phyloP scores from a whole-genome alignment of 495 filamentous ascomycete genomes.

The Hyphodiscus hymeniophilus region DNA sequence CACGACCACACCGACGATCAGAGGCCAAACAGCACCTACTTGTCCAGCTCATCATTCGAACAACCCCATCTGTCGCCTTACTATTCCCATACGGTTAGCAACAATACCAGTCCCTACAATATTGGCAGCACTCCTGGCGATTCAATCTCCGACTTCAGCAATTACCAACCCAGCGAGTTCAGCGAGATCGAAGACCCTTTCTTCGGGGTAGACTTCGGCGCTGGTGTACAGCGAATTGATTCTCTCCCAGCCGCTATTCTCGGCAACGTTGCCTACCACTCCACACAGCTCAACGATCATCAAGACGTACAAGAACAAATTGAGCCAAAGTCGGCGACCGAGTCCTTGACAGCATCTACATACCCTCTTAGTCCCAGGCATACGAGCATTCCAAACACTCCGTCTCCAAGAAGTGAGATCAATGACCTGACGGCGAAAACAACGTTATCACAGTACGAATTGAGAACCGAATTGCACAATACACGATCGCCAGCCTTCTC shows the following conservation, averaged over 20 bases:
- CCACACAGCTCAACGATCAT: constrained; percentile 7
- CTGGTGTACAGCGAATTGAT: constrained; percentile 13
- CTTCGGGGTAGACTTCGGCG: constrained; percentile 24
- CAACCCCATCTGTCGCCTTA: constrained; percentile 18
- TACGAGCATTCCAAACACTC: constrained; percentile 16
- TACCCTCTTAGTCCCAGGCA: constrained; percentile 20
- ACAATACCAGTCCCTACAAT: constrained; percentile 20
- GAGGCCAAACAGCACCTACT: constrained; percentile 9
- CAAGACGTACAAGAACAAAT: constrained; percentile 4
- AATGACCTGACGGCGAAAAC: constrained; percentile 7
- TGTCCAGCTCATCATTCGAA: constrained; percentile 1
- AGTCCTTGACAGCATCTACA: constrained; percentile 9
- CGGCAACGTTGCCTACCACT: neutral
- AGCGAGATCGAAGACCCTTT: constrained; percentile 21
- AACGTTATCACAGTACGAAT: constrained; percentile 15
- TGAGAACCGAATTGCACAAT: constrained; percentile 10
- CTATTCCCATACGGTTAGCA: constrained; percentile 18
- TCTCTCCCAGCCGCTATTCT: constrained; percentile 11
- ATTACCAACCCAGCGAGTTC: constrained; percentile 20
- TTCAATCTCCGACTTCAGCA: constrained; percentile 19
- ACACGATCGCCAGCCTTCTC: constrained; percentile 3
- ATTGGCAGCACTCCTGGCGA: constrained; percentile 19
- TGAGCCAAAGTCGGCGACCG: constrained; percentile 5
- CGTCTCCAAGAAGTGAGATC: constrained; percentile 6
- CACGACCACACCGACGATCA: constrained; percentile 11